Conservation (phyloP, 83 land plant genomes). For the Thuja plicata region DNA sequence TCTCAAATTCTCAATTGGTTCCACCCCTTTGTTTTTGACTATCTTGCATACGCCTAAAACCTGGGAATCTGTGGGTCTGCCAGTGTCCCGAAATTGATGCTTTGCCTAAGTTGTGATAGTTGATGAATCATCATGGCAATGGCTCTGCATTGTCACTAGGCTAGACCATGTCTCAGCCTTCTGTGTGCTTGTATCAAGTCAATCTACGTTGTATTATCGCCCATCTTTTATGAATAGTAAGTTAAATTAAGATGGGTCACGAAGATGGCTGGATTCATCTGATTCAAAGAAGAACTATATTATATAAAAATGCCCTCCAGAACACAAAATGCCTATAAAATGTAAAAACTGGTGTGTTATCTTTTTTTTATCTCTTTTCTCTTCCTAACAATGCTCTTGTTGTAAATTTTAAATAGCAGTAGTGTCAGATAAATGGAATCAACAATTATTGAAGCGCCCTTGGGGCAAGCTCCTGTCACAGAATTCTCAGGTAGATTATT, state of each 20-base stretch:
- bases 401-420: background rate
- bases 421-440: background rate
- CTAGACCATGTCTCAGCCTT: background rate
- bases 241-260: background rate
- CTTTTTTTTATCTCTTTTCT: background rate
- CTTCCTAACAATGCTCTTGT: background rate
- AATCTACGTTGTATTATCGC: background rate
- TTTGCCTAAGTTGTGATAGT: background rate
- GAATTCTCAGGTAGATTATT: slow-evolving; percentile 32
- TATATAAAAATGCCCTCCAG: background rate
- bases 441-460: slow-evolving; percentile 10
- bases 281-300: background rate
- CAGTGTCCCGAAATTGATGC: background rate
- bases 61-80: background rate
- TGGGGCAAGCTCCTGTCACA: slow-evolving; percentile 70
- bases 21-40: background rate
- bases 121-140: background rate
- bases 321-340: background rate
- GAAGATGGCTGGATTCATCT: background rate
- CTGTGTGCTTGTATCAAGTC: background rate
- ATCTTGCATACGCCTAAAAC: background rate
- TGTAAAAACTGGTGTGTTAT: background rate
- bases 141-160: background rate
- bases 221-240: background rate
- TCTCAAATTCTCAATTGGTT: too few relatives aligned